Percentiles rank a stretch among this genome's conserved stretches.
These are phyloP conservation scores for Catenaria anguillulae DNA, from an alignment of 371 early-diverging fungal genomes.

Conservation along the genomic window DNA sequence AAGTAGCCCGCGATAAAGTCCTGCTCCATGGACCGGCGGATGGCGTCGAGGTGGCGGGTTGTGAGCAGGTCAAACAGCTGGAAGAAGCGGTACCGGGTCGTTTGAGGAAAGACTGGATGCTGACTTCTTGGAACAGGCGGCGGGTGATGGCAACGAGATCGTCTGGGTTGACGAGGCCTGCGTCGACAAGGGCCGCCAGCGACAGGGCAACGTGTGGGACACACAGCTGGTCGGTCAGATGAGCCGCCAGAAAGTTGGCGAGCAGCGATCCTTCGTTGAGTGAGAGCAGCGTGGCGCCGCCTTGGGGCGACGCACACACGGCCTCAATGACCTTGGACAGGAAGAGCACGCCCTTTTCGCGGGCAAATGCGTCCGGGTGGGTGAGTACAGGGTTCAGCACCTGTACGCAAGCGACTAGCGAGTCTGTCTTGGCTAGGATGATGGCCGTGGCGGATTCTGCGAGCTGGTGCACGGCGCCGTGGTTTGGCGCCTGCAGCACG, in stretches of 20 bases:
- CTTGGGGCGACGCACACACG: not conserved
- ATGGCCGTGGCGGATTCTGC: too few species aligned
- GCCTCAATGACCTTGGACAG: not conserved
- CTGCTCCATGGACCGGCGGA: conserved; percentile 21
- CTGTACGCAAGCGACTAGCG: too few species aligned
- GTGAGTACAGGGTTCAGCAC: not conserved
- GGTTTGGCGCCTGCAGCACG: too few species aligned
- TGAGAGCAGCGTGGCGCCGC: not conserved
- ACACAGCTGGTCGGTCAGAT: not conserved
- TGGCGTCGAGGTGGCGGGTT: conserved; percentile 6
- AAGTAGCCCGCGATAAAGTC: conserved; percentile 75
- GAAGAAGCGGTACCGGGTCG: conserved; percentile 33
- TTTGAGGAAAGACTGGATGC: conserved; percentile 46
- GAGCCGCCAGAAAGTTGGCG: not conserved
- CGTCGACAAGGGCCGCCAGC: not conserved
- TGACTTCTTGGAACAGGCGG: conserved; percentile 28
- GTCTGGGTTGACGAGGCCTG: not conserved
- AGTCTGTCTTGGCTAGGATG: too few species aligned
- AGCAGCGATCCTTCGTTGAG: not conserved
- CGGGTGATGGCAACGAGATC: not conserved
- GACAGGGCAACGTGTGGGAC: not conserved
- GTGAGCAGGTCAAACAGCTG: conserved; percentile 25
- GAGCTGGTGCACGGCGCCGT: too few species aligned
- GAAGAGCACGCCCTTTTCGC: not conserved
- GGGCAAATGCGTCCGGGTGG: not conserved